Evolutionary conservation across 768 basidiomycete species (phyloP), one percentile per base, ranked within the genome.

Genomic region (Termitomyces titanicus): DNA sequence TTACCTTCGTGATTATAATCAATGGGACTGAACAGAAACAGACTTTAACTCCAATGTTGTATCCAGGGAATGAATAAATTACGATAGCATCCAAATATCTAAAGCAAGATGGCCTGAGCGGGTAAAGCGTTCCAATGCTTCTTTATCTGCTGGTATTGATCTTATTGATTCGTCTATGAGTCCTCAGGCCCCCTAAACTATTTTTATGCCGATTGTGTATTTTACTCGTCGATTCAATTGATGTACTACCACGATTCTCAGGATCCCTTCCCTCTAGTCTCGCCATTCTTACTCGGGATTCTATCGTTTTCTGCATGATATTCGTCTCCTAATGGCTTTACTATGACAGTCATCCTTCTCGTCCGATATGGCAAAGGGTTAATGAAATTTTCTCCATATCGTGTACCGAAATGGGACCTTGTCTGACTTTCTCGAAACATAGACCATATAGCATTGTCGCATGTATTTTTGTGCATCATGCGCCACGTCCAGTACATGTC

Each of bases 81-180:
- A 56, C 5, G 39, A 38, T 45, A 48, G 55, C 43, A 52, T 53
- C 42, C 49, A 31, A 25, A 43, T 37, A 51, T 54, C 52, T 46
- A 52, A n/a, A 12, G 42, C 29, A 43, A 54, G 33, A 5, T 20
- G 18, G 38, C 13, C 8, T 7, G 24, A 25, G 11, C 38, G 35
- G 35, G 38, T 42, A n/a, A n/a, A n/a, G n/a, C n/a, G n/a, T n/a
- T n/a, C n/a, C n/a, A n/a, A n/a, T n/a, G 9, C 29, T 29, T 29
- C 29, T 3, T 29, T 3, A 29, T 29, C 29, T 29, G 29, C 29
- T 29, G 29, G 9, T 29, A 29, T 29, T 29, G 5, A 9, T 29
- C 29, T 29, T 9, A 29, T 9, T 29, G 9, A 4, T 29, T 29
- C 29, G 9, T 29, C 29, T 29, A 3, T 4, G 9, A 29, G 29